Conservation (phyloP, 176 grass and related monocot genomes). For the Sorghum bicolor region Sorghum_bicolor_NCBIv3 NC_012879.2:4503501-4504000, state of each 20-base stretch:
- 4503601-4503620: too few relatives aligned
- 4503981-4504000: slow-evolving; percentile 72
- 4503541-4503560: too few relatives aligned
- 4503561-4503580: too few relatives aligned
- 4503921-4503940: slow-evolving; percentile 35
- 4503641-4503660: not conserved
- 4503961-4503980: slow-evolving; percentile 79
- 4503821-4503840: slow-evolving; percentile 56
- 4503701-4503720: slow-evolving; percentile 43
- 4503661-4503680: not conserved
- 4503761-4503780: slow-evolving; percentile 43
- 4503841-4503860: slow-evolving; percentile 50
- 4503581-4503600: too few relatives aligned
- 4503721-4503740: slow-evolving; percentile 15
- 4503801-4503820: slow-evolving; percentile 48
- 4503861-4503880: slow-evolving; percentile 52
- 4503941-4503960: slow-evolving; percentile 52
- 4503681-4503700: not conserved
- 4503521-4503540: too few relatives aligned
- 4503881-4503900: slow-evolving; percentile 36
- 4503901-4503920: slow-evolving; percentile 53
- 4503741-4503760: slow-evolving; percentile 23
- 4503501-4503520: too few relatives aligned
- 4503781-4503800: slow-evolving; percentile 41
- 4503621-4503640: too few relatives aligned